Conservation (phyloP, 768 basidiomycete species). For the Symmetrospora coprosmae region DNA sequence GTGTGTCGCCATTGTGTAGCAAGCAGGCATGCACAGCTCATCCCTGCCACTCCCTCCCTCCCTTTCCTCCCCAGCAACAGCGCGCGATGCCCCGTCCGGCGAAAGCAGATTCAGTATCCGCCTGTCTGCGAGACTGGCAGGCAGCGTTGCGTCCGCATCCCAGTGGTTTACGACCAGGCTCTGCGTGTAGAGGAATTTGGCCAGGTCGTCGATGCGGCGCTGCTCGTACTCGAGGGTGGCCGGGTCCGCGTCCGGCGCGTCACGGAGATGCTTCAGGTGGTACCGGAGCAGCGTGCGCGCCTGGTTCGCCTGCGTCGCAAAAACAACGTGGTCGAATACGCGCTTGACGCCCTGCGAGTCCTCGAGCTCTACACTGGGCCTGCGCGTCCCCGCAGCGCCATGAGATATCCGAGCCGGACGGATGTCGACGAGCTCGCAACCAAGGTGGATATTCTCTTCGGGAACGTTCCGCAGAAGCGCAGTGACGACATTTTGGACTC, state of each 20-base stretch:
- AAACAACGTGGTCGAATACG: conserved; percentile 50
- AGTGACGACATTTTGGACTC: conserved; percentile 49
- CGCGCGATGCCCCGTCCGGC: conserved; percentile 17
- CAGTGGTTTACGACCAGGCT: conserved; percentile 53
- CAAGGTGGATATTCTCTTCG: conserved; percentile 45
- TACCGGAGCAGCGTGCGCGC: conserved; percentile 46
- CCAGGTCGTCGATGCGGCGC: conserved; percentile 42
- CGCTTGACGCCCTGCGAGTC: not conserved
- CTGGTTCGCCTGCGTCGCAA: conserved; percentile 60
- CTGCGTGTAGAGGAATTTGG: conserved; percentile 45
- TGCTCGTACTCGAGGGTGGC: conserved; percentile 24
- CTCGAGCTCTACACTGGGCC: not conserved
- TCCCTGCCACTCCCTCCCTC: too few relatives aligned
- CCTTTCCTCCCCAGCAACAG: not conserved
- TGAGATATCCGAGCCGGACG: conserved; percentile 29
- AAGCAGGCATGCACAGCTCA: too few relatives aligned
- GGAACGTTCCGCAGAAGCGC: conserved; percentile 43
- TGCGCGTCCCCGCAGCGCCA: not conserved
- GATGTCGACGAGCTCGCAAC: conserved; percentile 45
- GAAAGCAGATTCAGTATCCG: conserved; percentile 52
- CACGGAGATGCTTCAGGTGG: conserved; percentile 24
- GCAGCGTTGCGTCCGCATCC: conserved; percentile 46
- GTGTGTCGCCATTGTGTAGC: conserved; percentile 21
- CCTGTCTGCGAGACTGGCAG: conserved; percentile 43
- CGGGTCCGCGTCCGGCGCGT: conserved; percentile 9